Evolutionary conservation across 2,329 filamentous ascomycete genomes (phyloP).

Genomic region (Raffaelea ambrosiae): DNA sequence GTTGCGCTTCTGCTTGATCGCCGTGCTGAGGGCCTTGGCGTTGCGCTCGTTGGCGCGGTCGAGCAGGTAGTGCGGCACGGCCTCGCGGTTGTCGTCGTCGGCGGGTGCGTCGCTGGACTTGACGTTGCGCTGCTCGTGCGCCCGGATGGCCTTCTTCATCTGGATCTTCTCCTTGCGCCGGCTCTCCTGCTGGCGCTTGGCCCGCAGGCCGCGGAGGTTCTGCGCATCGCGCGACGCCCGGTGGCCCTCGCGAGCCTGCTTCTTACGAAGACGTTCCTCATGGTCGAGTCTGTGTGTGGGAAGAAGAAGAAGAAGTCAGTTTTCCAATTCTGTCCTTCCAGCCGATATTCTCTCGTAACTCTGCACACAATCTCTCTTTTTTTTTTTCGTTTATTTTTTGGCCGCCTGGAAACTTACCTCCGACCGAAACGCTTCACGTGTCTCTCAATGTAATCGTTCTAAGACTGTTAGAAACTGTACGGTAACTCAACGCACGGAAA

Average conservation of each 20-base stretch:
- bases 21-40: constrained; percentile 51
- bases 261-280: constrained; percentile 85
- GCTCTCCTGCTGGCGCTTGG: constrained; percentile 90
- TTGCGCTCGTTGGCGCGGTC: constrained; percentile 55
- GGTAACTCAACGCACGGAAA: not conserved
- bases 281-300: constrained; percentile 49
- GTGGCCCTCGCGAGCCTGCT: constrained; percentile 79
- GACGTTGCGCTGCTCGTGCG: constrained; percentile 92
- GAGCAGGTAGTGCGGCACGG: constrained; percentile 86
- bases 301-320: constrained; percentile 27
- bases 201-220: constrained; percentile 82
- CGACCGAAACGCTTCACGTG: constrained; percentile 54
- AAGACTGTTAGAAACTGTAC: constrained; percentile 33
- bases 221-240: constrained; percentile 83
- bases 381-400: not conserved
- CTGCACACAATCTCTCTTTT: too few relatives aligned
- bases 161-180: constrained; percentile 96
- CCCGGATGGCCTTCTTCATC: constrained; percentile 90
- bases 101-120: constrained; percentile 58
- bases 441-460: constrained; percentile 79
- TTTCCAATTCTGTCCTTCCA: too few relatives aligned
- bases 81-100: constrained; percentile 69
- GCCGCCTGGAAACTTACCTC: constrained; percentile 5
- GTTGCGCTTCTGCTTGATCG: constrained; percentile 90
- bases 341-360: too few relatives aligned